phyloP scores from a whole-genome alignment of 139 green algal species.

The Closterium sp. region DNA sequence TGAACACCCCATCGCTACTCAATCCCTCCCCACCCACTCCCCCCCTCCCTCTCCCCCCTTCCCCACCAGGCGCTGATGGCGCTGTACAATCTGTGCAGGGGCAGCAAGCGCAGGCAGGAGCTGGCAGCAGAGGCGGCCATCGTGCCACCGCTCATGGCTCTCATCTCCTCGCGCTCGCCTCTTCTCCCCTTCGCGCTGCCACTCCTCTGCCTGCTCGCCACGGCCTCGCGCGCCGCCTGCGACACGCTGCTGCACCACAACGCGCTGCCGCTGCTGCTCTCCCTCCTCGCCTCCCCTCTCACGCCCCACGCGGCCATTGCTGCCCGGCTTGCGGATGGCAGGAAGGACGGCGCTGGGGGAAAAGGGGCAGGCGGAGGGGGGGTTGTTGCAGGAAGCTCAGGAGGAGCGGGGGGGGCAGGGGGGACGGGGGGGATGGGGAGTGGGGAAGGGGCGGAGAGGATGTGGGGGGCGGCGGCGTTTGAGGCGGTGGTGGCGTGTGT shows the following conservation, averaged over 20 bases:
- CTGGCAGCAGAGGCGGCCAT: slow-evolving; percentile 44
- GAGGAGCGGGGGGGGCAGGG: no score
- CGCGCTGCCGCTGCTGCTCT: slow-evolving; percentile 51
- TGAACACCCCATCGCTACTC: no score
- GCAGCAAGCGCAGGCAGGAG: slow-evolving; percentile 52
- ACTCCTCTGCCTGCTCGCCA: slow-evolving; percentile 52
- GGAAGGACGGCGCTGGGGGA: neutral
- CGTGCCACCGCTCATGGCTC: slow-evolving; percentile 27
- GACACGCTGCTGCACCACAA: slow-evolving; percentile 39
- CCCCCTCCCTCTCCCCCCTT: no score
- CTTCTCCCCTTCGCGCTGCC: slow-evolving; percentile 50
- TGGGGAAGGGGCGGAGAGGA: slow-evolving; percentile 1
- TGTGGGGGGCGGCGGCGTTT: slow-evolving; percentile 34
- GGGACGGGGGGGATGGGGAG: no score
- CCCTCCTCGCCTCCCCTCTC: slow-evolving; percentile 2
- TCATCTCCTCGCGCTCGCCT: slow-evolving; percentile 24
- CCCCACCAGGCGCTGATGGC: slow-evolving; percentile 21
- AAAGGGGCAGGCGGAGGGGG: neutral
- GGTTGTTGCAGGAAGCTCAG: no score
- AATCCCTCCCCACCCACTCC: neutral
- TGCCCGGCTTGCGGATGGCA: neutral
- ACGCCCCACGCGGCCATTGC: neutral
- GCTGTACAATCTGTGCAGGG: slow-evolving; percentile 56
- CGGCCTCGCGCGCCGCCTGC: slow-evolving; percentile 29
- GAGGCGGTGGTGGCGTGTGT: slow-evolving; percentile 41